phyloP scores from a whole-genome alignment of 495 filamentous ascomycete species.

The Aspergillus sclerotioniger region DNA sequence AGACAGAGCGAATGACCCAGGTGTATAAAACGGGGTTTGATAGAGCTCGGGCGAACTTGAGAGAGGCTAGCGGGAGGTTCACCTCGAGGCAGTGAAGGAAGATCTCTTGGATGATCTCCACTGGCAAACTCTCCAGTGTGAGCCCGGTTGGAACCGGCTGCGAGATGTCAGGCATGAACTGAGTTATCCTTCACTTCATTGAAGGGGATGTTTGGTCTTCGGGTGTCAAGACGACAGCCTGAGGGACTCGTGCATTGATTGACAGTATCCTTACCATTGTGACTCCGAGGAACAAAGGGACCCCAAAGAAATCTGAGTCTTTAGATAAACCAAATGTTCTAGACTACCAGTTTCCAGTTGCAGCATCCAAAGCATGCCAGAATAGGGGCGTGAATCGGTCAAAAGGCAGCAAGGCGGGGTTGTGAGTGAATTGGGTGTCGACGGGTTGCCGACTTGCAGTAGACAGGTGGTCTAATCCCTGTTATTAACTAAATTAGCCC shows the following conservation, averaged over 20 bases:
- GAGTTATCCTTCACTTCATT: not conserved
- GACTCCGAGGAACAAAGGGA: too few species aligned
- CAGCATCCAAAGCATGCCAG: not conserved
- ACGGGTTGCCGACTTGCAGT: not conserved
- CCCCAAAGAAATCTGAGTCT: not conserved
- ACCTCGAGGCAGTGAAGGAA: constrained; percentile 51
- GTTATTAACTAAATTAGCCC: not conserved
- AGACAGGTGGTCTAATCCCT: not conserved
- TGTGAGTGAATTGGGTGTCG: not conserved
- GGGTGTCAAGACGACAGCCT: not conserved
- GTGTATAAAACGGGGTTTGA: constrained; percentile 39
- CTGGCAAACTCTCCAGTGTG: constrained; percentile 49
- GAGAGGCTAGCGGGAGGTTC: constrained; percentile 49
- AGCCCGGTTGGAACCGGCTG: constrained; percentile 18
- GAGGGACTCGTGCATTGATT: not conserved
- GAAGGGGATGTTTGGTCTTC: not conserved
- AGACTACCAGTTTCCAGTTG: not conserved
- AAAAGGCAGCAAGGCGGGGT: not conserved
- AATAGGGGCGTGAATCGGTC: not conserved
- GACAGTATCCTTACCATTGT: not conserved
- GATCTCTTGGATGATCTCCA: constrained; percentile 52
- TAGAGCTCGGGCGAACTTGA: constrained; percentile 29
- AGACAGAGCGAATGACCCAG: constrained; percentile 44
- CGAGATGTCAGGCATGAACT: not conserved
- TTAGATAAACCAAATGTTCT: not conserved